A percentile compares a stretch with the other conserved stretches of the same genome.
Conservation (phyloP, 108 stramenopile species). For the Epithemia pelagica region DNA sequence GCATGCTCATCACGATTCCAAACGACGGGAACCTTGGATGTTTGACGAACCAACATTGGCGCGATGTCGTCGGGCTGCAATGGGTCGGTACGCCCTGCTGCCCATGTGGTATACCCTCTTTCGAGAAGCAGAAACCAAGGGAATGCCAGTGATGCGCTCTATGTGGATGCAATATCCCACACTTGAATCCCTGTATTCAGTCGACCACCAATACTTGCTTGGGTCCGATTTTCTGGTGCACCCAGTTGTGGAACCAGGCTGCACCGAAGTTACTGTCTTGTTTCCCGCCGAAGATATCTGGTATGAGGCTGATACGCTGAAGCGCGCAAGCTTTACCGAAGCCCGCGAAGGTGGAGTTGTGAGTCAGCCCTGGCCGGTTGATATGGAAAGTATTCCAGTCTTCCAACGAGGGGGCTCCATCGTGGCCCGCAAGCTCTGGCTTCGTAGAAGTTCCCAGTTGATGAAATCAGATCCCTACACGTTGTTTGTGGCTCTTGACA, state of each 20-base stretch:
- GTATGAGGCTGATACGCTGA: conserved; percentile 85
- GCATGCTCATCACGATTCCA: conserved; percentile 98
- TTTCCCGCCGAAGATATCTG: conserved; percentile 76
- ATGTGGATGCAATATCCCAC: conserved; percentile 93
- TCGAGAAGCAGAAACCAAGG: conserved; percentile 64
- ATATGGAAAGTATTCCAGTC: conserved; percentile 64
- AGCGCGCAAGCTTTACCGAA: conserved; percentile 25
- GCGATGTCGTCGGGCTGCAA: conserved; percentile 73
- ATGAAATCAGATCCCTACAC: conserved; percentile 97
- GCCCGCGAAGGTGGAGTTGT: not conserved
- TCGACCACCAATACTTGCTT: conserved; percentile 90
- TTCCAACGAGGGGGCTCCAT: conserved; percentile 89
- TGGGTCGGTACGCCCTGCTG: conserved; percentile 92
- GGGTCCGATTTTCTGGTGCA: conserved; percentile 96
- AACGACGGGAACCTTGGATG: conserved; percentile 96
- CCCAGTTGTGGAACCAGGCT: conserved; percentile 87
- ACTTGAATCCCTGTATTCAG: conserved; percentile 42
- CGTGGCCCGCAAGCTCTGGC: conserved; percentile 87
- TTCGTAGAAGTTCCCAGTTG: conserved; percentile 80
- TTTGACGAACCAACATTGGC: conserved; percentile 90
- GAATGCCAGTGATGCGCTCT: conserved; percentile 98
- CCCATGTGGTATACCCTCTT: conserved; percentile 98
- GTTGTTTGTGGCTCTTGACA: conserved; percentile 86
- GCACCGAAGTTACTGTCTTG: conserved; percentile 53
- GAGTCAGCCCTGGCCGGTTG: not conserved